A percentile compares a stretch with the other conserved stretches of the same genome.
Evolutionary conservation across 164 flowering plant species (phyloP).

Genomic region (Amborella trichopoda): DNA sequence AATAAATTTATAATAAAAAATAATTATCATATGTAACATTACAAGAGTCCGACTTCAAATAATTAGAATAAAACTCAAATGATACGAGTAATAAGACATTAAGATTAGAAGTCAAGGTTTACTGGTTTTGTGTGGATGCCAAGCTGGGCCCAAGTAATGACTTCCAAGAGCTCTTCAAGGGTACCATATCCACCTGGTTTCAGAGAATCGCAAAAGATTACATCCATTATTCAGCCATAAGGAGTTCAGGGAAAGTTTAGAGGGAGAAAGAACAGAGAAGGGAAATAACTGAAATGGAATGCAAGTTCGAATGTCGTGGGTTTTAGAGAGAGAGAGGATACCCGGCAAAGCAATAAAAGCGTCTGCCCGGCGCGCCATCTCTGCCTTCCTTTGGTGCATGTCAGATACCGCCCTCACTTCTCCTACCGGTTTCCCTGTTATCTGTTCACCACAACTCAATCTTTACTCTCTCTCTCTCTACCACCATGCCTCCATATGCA

Average conservation of each 20-base stretch:
- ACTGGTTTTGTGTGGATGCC: constrained; percentile 91
- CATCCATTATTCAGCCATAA: background rate
- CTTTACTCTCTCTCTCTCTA: no score
- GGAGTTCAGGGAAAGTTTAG: background rate
- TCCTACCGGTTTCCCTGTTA: constrained; percentile 77
- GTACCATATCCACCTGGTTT: constrained; percentile 90
- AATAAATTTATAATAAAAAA: no score
- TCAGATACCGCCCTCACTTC: constrained; percentile 81
- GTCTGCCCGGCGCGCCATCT: constrained; percentile 91
- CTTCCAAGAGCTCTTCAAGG: constrained; percentile 85
- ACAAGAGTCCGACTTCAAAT: background rate
- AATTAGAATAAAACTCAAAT: no score
- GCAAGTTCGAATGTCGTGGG: background rate
- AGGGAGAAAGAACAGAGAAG: background rate
- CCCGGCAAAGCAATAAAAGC: constrained; percentile 96
- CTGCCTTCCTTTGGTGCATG: constrained; percentile 95
- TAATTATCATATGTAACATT: background rate
- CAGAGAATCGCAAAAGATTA: background rate
- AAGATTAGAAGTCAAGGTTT: constrained; percentile 11
- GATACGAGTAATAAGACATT: no score
- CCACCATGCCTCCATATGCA: no score
- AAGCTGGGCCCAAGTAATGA: constrained; percentile 92
- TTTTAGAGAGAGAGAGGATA: constrained; percentile 7
- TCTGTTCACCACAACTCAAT: constrained; percentile 33
- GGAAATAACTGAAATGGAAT: background rate